A percentile compares a stretch with the other conserved stretches of the same genome.
Evolutionary conservation across 306 rosid species (phyloP).

Genomic region (Amphicarpaea edgeworthii): DNA sequence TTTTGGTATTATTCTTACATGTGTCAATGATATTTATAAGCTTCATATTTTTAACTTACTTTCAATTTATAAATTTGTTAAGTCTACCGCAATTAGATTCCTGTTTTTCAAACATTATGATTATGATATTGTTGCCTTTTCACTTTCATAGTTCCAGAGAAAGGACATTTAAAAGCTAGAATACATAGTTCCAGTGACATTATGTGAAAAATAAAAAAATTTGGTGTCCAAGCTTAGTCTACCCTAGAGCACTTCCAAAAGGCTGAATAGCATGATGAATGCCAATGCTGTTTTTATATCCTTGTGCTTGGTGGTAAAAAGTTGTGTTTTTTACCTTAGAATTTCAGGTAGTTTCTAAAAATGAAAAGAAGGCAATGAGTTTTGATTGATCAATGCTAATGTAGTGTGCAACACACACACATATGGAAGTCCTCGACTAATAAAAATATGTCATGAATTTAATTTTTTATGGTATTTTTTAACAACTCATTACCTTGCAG

Average conservation of each 20-base stretch:
- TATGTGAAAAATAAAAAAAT: slow-evolving; percentile 19
- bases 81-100: neutral
- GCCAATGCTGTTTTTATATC: slow-evolving; percentile 11
- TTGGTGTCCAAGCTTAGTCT: slow-evolving; percentile 2
- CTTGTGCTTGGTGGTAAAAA: neutral
- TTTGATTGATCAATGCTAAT: slow-evolving; percentile 16
- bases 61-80: neutral
- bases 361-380: neutral
- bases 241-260: neutral
- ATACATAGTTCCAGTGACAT: neutral
- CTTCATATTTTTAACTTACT: neutral
- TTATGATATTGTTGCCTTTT: neutral
- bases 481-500: slow-evolving; percentile 58
- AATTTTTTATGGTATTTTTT: slow-evolving; percentile 26
- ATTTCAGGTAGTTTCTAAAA: slow-evolving; percentile 22
- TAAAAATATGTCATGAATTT: neutral
- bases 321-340: slow-evolving; percentile 8
- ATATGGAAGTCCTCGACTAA: slow-evolving; percentile 6
- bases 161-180: neutral
- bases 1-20: slow-evolving; percentile 4
- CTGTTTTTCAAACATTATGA: neutral
- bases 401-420: neutral
- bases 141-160: neutral
- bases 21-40: neutral
- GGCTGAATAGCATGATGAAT: slow-evolving; percentile 12